A percentile compares a stretch with the other conserved stretches of the same genome.
phyloP scores from a whole-genome alignment of 2,329 filamentous ascomycete species.

The Venturia oleaginea region DNA sequence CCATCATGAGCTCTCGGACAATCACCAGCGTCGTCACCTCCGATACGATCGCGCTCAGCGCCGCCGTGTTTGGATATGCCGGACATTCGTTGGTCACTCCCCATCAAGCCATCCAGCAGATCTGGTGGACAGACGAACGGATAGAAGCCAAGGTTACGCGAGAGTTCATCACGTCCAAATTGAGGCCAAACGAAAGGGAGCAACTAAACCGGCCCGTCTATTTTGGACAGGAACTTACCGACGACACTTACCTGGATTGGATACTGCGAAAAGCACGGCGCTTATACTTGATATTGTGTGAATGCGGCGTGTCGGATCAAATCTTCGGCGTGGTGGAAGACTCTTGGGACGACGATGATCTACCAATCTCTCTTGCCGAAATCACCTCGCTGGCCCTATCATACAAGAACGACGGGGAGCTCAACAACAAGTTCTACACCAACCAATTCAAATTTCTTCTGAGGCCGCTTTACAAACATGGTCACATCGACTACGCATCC shows the following conservation, averaged over 20 bases:
- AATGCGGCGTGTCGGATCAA: conserved; percentile 60
- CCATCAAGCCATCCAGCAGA: conserved; percentile 38
- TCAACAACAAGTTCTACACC: conserved; percentile 61
- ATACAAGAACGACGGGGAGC: conserved; percentile 47
- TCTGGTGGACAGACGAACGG: conserved; percentile 64
- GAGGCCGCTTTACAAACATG: conserved; percentile 50
- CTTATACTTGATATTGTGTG: conserved; percentile 62
- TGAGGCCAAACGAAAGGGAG: conserved; percentile 53
- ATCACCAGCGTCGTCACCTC: conserved; percentile 34
- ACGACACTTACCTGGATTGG: conserved; percentile 72
- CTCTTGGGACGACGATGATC: conserved; percentile 67
- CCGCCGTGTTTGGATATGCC: conserved; percentile 41
- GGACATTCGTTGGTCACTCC: conserved; percentile 42
- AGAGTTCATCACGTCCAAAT: conserved; percentile 55
- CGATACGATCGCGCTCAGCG: conserved; percentile 38
- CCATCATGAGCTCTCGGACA: conserved; percentile 20
- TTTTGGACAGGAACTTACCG: conserved; percentile 60
- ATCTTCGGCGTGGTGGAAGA: conserved; percentile 69
- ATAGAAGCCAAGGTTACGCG: conserved; percentile 63
- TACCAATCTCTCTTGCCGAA: conserved; percentile 59
- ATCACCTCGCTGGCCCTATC: conserved; percentile 55
- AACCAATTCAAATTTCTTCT: conserved; percentile 65
- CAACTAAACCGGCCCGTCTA: conserved; percentile 53
- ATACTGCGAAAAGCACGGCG: conserved; percentile 60
- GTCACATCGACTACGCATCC: conserved; percentile 55